phyloP scores from a whole-genome alignment of 2,329 filamentous ascomycete species.

The Cladorrhinum sp. region DNA sequence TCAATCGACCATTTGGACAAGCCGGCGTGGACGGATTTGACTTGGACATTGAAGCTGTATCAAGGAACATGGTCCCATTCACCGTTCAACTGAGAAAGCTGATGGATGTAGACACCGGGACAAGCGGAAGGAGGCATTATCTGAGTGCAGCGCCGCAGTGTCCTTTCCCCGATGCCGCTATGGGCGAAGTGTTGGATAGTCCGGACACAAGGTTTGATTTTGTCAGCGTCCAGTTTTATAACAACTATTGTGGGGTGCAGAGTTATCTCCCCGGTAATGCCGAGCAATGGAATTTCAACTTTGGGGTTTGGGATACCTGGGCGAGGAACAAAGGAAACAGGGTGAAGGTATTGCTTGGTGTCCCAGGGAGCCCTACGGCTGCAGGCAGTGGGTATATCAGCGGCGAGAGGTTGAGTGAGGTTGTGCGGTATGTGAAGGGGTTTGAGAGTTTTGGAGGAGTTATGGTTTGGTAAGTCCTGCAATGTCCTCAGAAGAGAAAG shows the following conservation, averaged over 20 bases:
- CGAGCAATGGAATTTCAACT: slow-evolving; percentile 57
- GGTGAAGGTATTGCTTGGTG: slow-evolving; percentile 60
- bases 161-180: slow-evolving; percentile 59
- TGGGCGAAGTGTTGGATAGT: slow-evolving; percentile 51
- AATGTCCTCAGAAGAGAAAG: background rate
- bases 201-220: slow-evolving; percentile 54
- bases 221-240: slow-evolving; percentile 65
- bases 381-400: slow-evolving; percentile 56
- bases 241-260: slow-evolving; percentile 62
- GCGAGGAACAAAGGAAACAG: slow-evolving; percentile 52
- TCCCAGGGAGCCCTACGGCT: slow-evolving; percentile 54
- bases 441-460: slow-evolving; percentile 63
- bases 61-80: slow-evolving; percentile 60
- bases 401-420: slow-evolving; percentile 43
- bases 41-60: slow-evolving; percentile 66
- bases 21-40: slow-evolving; percentile 72
- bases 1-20: slow-evolving; percentile 60
- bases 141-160: slow-evolving; percentile 68
- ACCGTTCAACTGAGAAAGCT: slow-evolving; percentile 53
- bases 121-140: slow-evolving; percentile 51
- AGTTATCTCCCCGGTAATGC: slow-evolving; percentile 45
- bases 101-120: slow-evolving; percentile 50
- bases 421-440: slow-evolving; percentile 52
- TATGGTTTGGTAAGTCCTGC: slow-evolving; percentile 50
- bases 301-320: slow-evolving; percentile 64